Evolutionary conservation across 2,329 filamentous ascomycete species (phyloP).

Genomic region (Davidsoniella australis): DNA sequence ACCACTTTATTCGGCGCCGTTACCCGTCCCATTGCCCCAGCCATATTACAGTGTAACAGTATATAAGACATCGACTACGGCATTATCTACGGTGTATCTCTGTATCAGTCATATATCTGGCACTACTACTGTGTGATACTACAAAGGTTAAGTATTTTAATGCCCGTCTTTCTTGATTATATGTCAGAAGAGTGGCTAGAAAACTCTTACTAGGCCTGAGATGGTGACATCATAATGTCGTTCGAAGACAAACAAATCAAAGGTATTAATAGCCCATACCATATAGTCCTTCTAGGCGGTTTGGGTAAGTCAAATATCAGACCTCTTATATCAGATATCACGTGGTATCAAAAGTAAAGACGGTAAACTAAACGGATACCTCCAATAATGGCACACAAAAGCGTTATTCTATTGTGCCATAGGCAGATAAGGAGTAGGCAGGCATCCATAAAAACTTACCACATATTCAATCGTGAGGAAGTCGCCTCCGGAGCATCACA

Average conservation of each 20-base stretch:
- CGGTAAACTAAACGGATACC: too few species aligned
- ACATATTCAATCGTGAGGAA: too few species aligned
- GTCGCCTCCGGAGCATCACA: too few species aligned
- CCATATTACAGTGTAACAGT: slow-evolving; percentile 43
- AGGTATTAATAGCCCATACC: slow-evolving; percentile 35
- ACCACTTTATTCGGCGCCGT: slow-evolving; percentile 33
- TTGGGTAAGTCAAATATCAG: too few species aligned
- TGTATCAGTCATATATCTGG: slow-evolving; percentile 34
- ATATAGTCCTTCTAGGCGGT: slow-evolving; percentile 14
- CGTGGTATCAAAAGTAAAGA: too few species aligned
- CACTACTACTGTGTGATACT: slow-evolving; percentile 40
- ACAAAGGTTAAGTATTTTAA: slow-evolving; percentile 59
- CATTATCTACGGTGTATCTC: slow-evolving; percentile 27
- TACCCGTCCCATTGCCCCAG: slow-evolving; percentile 25
- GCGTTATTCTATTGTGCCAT: too few species aligned
- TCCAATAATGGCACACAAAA: too few species aligned
- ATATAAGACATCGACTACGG: slow-evolving; percentile 46
- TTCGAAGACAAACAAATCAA: slow-evolving; percentile 47
- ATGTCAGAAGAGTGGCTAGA: slow-evolving; percentile 51
- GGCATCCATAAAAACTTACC: too few species aligned
- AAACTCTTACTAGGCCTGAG: slow-evolving; percentile 48
- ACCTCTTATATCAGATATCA: too few species aligned
- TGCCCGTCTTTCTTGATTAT: slow-evolving; percentile 61
- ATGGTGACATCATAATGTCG: slow-evolving; percentile 62
- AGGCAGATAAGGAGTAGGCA: too few species aligned